Conservation (phyloP, 257 asterid genomes). For the Solanum lignicaule region DNA sequence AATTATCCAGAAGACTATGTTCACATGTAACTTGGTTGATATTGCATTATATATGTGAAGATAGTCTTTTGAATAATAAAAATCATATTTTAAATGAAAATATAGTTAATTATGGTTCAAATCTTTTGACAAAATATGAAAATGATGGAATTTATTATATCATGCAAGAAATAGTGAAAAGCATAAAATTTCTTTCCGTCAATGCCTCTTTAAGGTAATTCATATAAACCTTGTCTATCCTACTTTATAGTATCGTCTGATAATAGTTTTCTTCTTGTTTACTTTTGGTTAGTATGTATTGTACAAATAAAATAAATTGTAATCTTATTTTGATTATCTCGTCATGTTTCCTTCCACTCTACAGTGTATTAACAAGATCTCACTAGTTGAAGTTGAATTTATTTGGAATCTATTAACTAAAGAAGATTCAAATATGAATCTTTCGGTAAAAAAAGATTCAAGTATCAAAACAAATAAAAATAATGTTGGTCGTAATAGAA, state of each 20-base stretch:
- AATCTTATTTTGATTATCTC: not conserved
- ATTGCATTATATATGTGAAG: not conserved
- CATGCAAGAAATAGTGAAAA: not conserved
- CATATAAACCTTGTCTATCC: too few relatives aligned
- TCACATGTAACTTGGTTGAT: not conserved
- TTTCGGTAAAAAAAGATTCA: too few relatives aligned
- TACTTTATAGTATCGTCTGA: too few relatives aligned
- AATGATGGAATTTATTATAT: not conserved
- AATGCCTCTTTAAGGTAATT: too few relatives aligned
- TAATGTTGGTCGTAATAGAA: not conserved
- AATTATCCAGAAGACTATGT: too few relatives aligned
- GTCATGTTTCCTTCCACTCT: not conserved
- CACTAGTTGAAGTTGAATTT: not conserved
- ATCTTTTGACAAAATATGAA: not conserved
- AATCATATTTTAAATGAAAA: not conserved
- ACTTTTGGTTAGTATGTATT: too few relatives aligned
- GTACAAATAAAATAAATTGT: too few relatives aligned
- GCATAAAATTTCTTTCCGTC: too few relatives aligned
- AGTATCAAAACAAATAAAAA: not conserved
- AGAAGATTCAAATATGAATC: too few relatives aligned
- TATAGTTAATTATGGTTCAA: not conserved
- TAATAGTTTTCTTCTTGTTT: too few relatives aligned
- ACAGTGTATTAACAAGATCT: not conserved
- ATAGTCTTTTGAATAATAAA: not conserved
- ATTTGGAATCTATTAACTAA: not conserved